Evolutionary conservation across 208 protist species (phyloP).

Genomic region (Tritrichomonas musculus): DNA sequence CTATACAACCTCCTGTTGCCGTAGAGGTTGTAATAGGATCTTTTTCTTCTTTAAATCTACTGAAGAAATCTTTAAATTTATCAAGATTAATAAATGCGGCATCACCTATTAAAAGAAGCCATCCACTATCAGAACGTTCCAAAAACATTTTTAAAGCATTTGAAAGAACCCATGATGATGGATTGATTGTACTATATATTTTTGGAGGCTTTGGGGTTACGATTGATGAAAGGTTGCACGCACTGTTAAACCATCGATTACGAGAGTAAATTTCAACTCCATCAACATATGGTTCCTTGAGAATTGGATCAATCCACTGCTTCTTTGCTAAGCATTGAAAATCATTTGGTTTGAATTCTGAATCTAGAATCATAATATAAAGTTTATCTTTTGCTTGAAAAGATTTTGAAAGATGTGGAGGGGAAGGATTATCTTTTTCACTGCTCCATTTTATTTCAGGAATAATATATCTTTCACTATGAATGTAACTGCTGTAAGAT

Average conservation of each 20-base stretch:
- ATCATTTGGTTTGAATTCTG: not conserved
- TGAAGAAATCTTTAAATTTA: not conserved
- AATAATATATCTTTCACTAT: too few species aligned
- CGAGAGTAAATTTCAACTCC: not conserved
- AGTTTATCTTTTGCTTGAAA: not conserved
- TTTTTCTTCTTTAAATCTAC: not conserved
- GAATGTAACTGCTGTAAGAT: too few species aligned
- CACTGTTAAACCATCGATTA: not conserved
- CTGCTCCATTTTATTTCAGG: too few species aligned
- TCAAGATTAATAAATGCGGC: not conserved
- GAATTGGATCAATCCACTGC: not conserved
- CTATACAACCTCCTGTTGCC: not conserved
- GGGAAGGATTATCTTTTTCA: too few species aligned
- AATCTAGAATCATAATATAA: not conserved
- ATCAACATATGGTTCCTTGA: not conserved
- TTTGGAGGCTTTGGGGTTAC: not conserved
- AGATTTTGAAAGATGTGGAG: too few species aligned
- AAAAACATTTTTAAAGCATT: not conserved
- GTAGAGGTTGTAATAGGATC: not conserved
- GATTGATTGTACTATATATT: not conserved
- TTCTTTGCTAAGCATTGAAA: not conserved
- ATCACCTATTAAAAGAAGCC: not conserved
- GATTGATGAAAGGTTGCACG: not conserved
- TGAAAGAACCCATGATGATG: not conserved
- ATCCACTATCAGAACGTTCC: not conserved